These are phyloP conservation scores for Colletotrichum phormii DNA, from an alignment of 2,329 filamentous ascomycete genomes.

Conservation along the genomic window DNA sequence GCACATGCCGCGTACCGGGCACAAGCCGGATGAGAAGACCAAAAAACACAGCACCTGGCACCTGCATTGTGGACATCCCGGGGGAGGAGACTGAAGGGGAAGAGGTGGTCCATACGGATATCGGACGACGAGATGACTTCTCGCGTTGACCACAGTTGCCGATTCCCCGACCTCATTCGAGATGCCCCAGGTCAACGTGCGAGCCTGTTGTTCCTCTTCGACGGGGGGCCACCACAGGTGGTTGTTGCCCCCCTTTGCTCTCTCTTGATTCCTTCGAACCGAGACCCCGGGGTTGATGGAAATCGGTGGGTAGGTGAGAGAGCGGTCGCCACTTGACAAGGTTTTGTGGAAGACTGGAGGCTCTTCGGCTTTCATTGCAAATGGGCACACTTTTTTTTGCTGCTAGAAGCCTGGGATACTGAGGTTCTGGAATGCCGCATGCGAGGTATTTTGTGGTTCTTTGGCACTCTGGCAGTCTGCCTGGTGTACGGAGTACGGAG, in stretches of 20 bases:
- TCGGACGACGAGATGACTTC: not conserved
- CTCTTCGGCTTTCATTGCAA: not conserved
- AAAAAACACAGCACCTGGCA: not conserved
- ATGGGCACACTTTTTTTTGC: not conserved
- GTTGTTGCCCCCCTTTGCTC: not conserved
- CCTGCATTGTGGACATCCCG: not conserved
- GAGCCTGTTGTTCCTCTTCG: conserved; percentile 15
- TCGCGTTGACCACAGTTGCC: conserved; percentile 3
- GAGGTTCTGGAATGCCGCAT: not conserved
- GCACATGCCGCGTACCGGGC: not conserved
- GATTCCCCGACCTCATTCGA: not conserved
- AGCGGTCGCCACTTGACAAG: conserved; percentile 14
- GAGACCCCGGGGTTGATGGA: not conserved
- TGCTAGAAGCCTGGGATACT: not conserved
- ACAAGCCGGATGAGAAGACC: not conserved
- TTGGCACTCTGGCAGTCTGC: no score
- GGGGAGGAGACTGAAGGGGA: not conserved
- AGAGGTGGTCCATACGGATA: not conserved
- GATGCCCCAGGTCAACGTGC: not conserved
- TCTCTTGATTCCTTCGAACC: not conserved
- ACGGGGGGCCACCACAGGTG: not conserved
- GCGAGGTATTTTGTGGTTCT: not conserved
- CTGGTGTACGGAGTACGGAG: no score
- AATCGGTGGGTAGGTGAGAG: not conserved
- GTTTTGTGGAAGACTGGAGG: conserved; percentile 16